phyloP scores from a whole-genome alignment of 225 moss, liverwort and hornwort species.

The Pseudoscleropodium purum region DNA sequence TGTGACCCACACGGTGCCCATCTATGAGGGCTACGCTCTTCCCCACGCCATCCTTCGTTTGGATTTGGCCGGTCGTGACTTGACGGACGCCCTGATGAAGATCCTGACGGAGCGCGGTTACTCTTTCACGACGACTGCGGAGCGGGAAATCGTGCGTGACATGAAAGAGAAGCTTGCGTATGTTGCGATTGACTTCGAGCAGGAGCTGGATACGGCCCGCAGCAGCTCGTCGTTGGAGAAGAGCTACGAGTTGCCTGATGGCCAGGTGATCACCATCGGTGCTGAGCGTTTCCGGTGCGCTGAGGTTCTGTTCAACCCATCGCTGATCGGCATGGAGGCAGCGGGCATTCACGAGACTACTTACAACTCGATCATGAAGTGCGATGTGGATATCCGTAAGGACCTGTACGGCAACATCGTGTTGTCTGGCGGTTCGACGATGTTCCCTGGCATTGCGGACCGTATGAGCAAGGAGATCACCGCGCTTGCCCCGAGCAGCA shows the following conservation, averaged over 20 bases:
- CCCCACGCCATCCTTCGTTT: slow-evolving; percentile 92
- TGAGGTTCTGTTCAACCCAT: slow-evolving; percentile 83
- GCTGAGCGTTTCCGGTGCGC: slow-evolving; percentile 86
- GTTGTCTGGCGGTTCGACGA: slow-evolving; percentile 54
- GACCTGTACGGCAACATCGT: slow-evolving; percentile 96
- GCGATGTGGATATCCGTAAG: slow-evolving; percentile 96
- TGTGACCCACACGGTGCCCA: slow-evolving; percentile 62
- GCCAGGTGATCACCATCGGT: slow-evolving; percentile 67
- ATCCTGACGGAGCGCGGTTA: slow-evolving; percentile 95
- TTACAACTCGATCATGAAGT: slow-evolving; percentile 98
- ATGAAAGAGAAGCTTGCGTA: slow-evolving; percentile 96
- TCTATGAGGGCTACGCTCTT: slow-evolving; percentile 76
- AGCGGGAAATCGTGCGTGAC: slow-evolving; percentile 92
- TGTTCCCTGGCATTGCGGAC: slow-evolving; percentile 66
- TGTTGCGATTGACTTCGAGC: slow-evolving; percentile 60
- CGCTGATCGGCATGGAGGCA: slow-evolving; percentile 90
- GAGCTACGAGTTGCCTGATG: slow-evolving; percentile 83
- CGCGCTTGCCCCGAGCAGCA: slow-evolving; percentile 60
- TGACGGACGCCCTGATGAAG: slow-evolving; percentile 92
- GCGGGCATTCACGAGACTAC: slow-evolving; percentile 94
- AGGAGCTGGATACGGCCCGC: slow-evolving; percentile 55
- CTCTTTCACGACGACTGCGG: slow-evolving; percentile 93
- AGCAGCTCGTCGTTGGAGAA: slow-evolving; percentile 62
- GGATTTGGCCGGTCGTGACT: slow-evolving; percentile 92
- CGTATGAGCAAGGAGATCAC: slow-evolving; percentile 80